phyloP scores from a whole-genome alignment of 805 yeast genomes.

The Metschnikowia similis region DNA sequence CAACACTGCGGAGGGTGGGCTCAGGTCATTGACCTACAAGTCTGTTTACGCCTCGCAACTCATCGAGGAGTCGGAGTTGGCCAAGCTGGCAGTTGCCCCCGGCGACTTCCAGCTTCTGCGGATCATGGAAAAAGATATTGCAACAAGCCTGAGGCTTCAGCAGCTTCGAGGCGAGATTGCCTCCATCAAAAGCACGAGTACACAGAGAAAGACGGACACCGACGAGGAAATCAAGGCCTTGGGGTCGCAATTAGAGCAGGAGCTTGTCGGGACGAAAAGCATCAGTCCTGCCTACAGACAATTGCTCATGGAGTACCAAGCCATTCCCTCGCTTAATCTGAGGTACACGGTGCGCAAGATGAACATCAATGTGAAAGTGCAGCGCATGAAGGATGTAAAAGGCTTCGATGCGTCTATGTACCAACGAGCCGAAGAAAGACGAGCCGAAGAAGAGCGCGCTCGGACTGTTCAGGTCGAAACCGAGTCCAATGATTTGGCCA shows the following conservation, averaged over 20 bases:
- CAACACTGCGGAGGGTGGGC: conserved; percentile 39
- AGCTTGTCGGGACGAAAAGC: conserved; percentile 8
- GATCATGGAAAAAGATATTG: conserved; percentile 17
- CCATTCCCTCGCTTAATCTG: conserved; percentile 1
- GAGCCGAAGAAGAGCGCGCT: conserved; percentile 10
- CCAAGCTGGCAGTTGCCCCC: conserved; percentile 25
- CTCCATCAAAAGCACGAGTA: not conserved
- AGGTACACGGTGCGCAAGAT: conserved; percentile 6
- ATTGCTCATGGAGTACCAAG: not conserved
- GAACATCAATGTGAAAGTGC: conserved; percentile 2
- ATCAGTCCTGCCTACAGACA: conserved; percentile 4
- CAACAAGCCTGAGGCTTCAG: conserved; percentile 14
- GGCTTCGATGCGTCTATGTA: conserved; percentile 15
- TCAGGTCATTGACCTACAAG: conserved; percentile 38
- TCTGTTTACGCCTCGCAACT: conserved; percentile 33
- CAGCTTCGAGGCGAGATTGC: conserved; percentile 23
- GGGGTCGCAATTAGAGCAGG: conserved; percentile 11
- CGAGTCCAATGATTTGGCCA: not conserved
- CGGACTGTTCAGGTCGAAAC: not conserved
- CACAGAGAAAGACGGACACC: not conserved
- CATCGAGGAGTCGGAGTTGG: conserved; percentile 33
- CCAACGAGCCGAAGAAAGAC: conserved; percentile 12
- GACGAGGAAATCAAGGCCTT: conserved; percentile 9
- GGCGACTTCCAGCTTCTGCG: conserved; percentile 13
- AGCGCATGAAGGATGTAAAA: conserved; percentile 14